phyloP scores from a whole-genome alignment of 2,329 filamentous ascomycete genomes.

The Blumeria hordei region DNA sequence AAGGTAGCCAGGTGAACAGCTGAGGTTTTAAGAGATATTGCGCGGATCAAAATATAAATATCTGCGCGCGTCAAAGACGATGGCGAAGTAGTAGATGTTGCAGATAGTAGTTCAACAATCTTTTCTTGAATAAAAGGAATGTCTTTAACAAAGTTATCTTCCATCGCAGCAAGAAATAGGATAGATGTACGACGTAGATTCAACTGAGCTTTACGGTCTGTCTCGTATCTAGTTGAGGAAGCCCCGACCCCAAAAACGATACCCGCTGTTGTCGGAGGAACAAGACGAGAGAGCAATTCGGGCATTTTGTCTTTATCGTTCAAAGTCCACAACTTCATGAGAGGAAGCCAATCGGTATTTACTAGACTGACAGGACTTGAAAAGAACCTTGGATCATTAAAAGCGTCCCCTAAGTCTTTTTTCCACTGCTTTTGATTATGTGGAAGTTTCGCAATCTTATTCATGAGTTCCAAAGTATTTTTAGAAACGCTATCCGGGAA shows the following conservation, averaged over 20 bases:
- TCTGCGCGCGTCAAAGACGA: conserved; percentile 77
- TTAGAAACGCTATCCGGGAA: conserved; percentile 70
- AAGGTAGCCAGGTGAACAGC: conserved; percentile 58
- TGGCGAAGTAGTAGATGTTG: conserved; percentile 70
- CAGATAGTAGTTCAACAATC: conserved; percentile 61
- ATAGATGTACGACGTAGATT: conserved; percentile 65
- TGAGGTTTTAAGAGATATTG: conserved; percentile 56
- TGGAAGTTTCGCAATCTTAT: conserved; percentile 51
- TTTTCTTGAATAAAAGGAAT: conserved; percentile 55
- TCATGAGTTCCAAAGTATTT: conserved; percentile 46
- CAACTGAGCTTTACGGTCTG: conserved; percentile 77
- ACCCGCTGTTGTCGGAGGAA: conserved; percentile 70
- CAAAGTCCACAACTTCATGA: conserved; percentile 64
- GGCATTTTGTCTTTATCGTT: conserved; percentile 72
- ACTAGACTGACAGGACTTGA: conserved; percentile 40
- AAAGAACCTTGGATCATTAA: conserved; percentile 77
- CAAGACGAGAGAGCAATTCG: conserved; percentile 57
- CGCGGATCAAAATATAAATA: conserved; percentile 67
- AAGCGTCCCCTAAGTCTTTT: conserved; percentile 76
- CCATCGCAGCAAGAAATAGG: conserved; percentile 49
- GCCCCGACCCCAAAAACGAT: conserved; percentile 98
- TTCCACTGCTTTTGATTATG: conserved; percentile 77
- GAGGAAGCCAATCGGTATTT: conserved; percentile 52
- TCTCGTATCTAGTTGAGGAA: conserved; percentile 77
- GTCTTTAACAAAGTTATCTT: conserved; percentile 61